Evolutionary conservation across 306 rosid species (phyloP), one percentile per base, ranked within the genome.

Genomic region (Heteromeles arbutifolia): DNA sequence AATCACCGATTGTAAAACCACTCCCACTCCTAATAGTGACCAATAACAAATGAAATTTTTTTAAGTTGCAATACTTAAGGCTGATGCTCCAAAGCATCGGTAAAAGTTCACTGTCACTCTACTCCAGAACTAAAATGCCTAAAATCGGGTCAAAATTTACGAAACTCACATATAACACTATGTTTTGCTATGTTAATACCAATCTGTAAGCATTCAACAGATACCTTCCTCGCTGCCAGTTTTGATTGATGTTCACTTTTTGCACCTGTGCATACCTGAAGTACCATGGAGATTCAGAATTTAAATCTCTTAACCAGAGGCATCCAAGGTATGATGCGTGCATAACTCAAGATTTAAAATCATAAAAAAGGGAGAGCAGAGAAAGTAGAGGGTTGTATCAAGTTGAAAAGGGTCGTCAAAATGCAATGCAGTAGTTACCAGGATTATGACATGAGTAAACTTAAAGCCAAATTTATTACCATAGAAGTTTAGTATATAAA

Each of bases 161-260:
- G 5, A 6, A n/a, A 37, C 54, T 37, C 13, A 26, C 24, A 17
- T 7, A 14, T 8, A 22, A 0, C 21, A 7, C 7, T 24, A 28
- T 14, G 13, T 5, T 57, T 57, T 11, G 25, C 14, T 22, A 57
- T 57, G 6, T 9, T 57, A 57, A 24, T n/a, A 71, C 45, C 29
- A 71, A 31, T 13, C 39, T n/a, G 65, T 19, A 21, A 71, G 31
- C 22, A 54, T 32, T 45, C 34, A 72, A 24, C 56, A 22, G 41
- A 39, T 80, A 95, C 97, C 97, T 95, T 95, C 65, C 98, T 86
- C 63, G 98, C 97, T 6, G 98, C 98, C 85, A 95, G 82, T 86
- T 90, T 92, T 5, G 98, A 95, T 78, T 92, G 97, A 3, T 76
- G 78, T 83, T 95, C 98, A 78, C 98, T 92, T 86, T 92, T 95